Conservation (phyloP, 495 filamentous ascomycete species). For the Penicillium verhagenii region DNA sequence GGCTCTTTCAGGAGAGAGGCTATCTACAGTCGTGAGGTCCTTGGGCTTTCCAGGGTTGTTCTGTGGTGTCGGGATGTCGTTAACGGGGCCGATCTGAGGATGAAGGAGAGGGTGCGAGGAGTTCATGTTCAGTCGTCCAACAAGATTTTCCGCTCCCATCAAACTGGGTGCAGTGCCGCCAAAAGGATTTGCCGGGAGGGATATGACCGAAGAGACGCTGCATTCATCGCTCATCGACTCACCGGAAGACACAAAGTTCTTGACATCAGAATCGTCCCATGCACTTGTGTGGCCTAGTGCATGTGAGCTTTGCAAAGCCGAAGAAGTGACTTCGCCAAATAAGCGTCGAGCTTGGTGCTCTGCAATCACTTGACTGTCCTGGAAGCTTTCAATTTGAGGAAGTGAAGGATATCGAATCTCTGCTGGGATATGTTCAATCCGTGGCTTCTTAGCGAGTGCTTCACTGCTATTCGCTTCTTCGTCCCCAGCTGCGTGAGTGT, state of each 20-base stretch:
- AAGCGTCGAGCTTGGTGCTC: slow-evolving; percentile 51
- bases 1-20: slow-evolving; percentile 6
- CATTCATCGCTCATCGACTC: slow-evolving; percentile 45
- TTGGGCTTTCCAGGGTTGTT: slow-evolving; percentile 30
- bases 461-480: slow-evolving; percentile 34
- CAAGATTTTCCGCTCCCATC: slow-evolving; percentile 64
- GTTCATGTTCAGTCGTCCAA: slow-evolving; percentile 66
- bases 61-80: slow-evolving; percentile 34
- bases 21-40: slow-evolving; percentile 19
- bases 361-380: slow-evolving; percentile 28
- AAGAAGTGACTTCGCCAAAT: slow-evolving; percentile 78
- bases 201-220: slow-evolving; percentile 41
- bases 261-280: slow-evolving; percentile 29
- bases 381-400: slow-evolving; percentile 42
- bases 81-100: slow-evolving; percentile 31
- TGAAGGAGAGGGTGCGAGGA: slow-evolving; percentile 44
- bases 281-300: slow-evolving; percentile 39
- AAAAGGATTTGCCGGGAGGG: slow-evolving; percentile 41
- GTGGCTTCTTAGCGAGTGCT: slow-evolving; percentile 40
- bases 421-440: slow-evolving; percentile 29
- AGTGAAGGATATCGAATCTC: slow-evolving; percentile 45
- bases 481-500: slow-evolving; percentile 22
- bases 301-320: slow-evolving; percentile 65
- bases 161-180: slow-evolving; percentile 55
- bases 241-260: slow-evolving; percentile 43